Evolutionary conservation across 2,329 filamentous ascomycete genomes (phyloP).

Genomic region (Orbilia brochopaga): DNA sequence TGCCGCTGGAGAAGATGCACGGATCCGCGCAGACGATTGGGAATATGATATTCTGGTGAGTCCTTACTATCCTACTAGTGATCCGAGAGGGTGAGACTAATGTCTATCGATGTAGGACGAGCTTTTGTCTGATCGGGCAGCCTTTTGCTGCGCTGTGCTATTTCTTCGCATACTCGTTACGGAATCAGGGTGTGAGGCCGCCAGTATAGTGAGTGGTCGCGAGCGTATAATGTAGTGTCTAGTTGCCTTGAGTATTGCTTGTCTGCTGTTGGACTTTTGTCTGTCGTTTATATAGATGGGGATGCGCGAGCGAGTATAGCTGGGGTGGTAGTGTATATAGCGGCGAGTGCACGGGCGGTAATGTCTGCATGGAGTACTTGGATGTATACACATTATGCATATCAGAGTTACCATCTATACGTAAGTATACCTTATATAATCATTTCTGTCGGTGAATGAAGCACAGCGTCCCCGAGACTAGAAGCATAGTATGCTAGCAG

Average conservation of each 20-base stretch:
- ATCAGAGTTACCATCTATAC: background rate
- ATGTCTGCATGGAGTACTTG: background rate
- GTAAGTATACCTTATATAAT: no score
- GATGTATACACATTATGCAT: no score
- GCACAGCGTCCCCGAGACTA: no score
- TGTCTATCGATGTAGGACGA: constrained; percentile 61
- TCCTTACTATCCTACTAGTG: background rate
- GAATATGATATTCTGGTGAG: constrained; percentile 87
- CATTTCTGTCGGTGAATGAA: no score
- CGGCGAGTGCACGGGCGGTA: background rate
- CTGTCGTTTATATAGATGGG: background rate
- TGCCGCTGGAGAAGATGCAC: constrained; percentile 77
- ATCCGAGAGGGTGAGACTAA: background rate
- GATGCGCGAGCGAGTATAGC: background rate
- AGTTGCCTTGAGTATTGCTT: no score
- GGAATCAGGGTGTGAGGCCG: constrained; percentile 31
- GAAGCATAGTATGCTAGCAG: no score
- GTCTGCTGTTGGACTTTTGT: no score
- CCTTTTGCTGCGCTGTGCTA: constrained; percentile 90
- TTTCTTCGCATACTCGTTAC: constrained; percentile 76
- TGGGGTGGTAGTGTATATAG: background rate
- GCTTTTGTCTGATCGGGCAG: constrained; percentile 93
- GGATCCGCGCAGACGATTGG: constrained; percentile 76
- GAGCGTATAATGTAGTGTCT: background rate
- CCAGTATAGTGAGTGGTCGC: constrained; percentile 5